Percentiles rank a stretch among this genome's conserved stretches.
These are phyloP conservation scores for Boletus rubescentipes DNA, from an alignment of 768 basidiomycete species.

Conservation along the genomic window DNA sequence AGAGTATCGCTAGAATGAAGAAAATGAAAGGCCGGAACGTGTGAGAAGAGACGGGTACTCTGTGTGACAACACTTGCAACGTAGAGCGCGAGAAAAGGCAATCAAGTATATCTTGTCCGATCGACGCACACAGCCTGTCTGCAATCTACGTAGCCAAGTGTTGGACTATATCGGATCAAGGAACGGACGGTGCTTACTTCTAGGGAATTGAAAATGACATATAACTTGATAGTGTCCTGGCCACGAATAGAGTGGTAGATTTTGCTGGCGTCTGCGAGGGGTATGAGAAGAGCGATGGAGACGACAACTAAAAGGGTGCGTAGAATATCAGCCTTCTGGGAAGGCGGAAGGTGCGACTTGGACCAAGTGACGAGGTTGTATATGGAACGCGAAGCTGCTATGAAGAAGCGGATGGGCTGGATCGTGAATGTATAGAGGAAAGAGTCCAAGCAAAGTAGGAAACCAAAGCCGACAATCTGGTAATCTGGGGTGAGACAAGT, in stretches of 20 bases:
- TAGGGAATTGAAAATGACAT: constrained; percentile 97
- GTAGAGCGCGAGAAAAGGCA: constrained; percentile 95
- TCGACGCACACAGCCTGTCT: constrained; percentile 90
- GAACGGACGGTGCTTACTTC: constrained; percentile 61
- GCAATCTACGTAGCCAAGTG: constrained; percentile 63
- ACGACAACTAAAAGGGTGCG: constrained; percentile 71
- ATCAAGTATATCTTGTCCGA: constrained; percentile 96
- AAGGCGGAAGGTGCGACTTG: constrained; percentile 65
- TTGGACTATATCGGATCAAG: not conserved
- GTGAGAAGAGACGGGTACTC: constrained; percentile 56
- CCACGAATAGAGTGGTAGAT: constrained; percentile 98
- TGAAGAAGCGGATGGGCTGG: constrained; percentile 81
- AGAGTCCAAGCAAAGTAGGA: constrained; percentile 91
- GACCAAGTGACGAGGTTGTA: constrained; percentile 49
- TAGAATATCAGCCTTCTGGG: constrained; percentile 93
- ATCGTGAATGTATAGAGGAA: constrained; percentile 99
- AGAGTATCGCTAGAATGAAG: constrained; percentile 77
- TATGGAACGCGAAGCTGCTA: constrained; percentile 61
- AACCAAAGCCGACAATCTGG: constrained; percentile 90
- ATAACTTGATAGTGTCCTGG: constrained; percentile 97
- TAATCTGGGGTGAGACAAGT: constrained; percentile 3
- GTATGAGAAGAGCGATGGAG: constrained; percentile 72
- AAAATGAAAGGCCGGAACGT: constrained; percentile 81
- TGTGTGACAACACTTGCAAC: constrained; percentile 66
- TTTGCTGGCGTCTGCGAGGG: constrained; percentile 92